Percentiles rank a stretch among this genome's conserved stretches.
Evolutionary conservation across 228 moss, liverwort and hornwort species (phyloP).

Genomic region (Sphagnum magellanicum): DNA sequence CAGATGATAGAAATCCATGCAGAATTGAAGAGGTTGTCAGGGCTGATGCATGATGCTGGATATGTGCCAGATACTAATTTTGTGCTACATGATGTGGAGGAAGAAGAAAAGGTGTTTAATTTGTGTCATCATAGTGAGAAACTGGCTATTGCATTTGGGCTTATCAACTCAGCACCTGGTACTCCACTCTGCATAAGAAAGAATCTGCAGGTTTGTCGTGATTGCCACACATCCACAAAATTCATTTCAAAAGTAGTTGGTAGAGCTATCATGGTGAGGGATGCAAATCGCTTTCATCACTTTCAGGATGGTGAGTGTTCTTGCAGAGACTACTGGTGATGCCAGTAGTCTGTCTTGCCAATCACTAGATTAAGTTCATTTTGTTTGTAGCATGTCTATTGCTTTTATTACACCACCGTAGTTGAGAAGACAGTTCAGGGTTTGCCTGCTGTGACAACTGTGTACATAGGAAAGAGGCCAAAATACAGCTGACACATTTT

Average conservation of each 20-base stretch:
- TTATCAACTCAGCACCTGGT: constrained; percentile 4
- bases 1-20: constrained; percentile 2
- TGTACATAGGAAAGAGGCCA: no score
- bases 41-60: constrained; percentile 3
- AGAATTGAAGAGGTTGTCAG: not conserved
- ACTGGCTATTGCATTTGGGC: constrained; percentile 9
- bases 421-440: no score
- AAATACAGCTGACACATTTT: no score
- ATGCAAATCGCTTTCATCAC: constrained; percentile 4
- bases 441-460: no score
- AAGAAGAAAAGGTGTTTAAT: not conserved
- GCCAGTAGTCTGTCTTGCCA: no score
- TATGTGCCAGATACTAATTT: constrained; percentile 4
- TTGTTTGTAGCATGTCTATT: no score
- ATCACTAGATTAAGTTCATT: no score
- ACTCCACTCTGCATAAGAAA: constrained; percentile 5
- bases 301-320: constrained; percentile 5
- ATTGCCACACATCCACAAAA: constrained; percentile 11
- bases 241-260: constrained; percentile 8
- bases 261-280: constrained; percentile 3
- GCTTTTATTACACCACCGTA: no score
- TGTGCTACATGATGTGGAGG: constrained; percentile 4
- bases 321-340: constrained; percentile 9
- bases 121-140: constrained; percentile 8
- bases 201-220: constrained; percentile 7